Evolutionary conservation across 2,329 filamentous ascomycete genomes (phyloP).

Genomic region (Calonectria crousiana): DNA sequence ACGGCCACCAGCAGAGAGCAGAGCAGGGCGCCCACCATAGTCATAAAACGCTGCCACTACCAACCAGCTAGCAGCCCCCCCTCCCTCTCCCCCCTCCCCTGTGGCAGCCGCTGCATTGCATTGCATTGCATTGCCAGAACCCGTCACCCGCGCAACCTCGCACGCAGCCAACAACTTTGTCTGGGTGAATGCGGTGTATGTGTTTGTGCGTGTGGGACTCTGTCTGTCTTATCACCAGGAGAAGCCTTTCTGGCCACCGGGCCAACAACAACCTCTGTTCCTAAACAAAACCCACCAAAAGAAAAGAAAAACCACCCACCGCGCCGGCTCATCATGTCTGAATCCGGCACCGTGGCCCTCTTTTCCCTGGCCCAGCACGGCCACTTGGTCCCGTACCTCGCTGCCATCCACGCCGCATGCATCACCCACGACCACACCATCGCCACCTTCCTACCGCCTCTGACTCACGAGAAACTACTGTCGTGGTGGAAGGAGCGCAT

Average conservation of each 20-base stretch:
- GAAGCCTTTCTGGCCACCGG: background rate
- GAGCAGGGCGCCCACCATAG: background rate
- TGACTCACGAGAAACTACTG: slow-evolving; percentile 67
- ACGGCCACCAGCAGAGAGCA: background rate
- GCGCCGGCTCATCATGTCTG: slow-evolving; percentile 41
- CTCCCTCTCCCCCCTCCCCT: background rate
- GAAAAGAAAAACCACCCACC: background rate
- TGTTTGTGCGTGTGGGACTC: background rate
- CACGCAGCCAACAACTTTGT: background rate
- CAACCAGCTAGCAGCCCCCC: background rate
- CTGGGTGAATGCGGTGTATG: background rate
- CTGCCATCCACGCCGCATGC: slow-evolving; percentile 69
- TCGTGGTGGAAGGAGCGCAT: slow-evolving; percentile 68
- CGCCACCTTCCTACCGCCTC: slow-evolving; percentile 70
- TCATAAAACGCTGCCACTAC: background rate
- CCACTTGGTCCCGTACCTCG: slow-evolving; percentile 68
- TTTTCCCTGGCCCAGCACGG: slow-evolving; percentile 60
- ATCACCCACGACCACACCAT: slow-evolving; percentile 69
- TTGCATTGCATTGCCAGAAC: background rate
- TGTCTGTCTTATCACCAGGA: background rate
- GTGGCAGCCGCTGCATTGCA: background rate
- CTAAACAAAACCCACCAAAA: background rate
- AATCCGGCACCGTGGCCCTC: slow-evolving; percentile 52
- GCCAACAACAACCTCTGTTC: background rate
- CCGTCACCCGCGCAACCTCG: background rate